Evolutionary conservation across 805 yeast species (phyloP).

Genomic region (Blastobotrys muscicola): DNA sequence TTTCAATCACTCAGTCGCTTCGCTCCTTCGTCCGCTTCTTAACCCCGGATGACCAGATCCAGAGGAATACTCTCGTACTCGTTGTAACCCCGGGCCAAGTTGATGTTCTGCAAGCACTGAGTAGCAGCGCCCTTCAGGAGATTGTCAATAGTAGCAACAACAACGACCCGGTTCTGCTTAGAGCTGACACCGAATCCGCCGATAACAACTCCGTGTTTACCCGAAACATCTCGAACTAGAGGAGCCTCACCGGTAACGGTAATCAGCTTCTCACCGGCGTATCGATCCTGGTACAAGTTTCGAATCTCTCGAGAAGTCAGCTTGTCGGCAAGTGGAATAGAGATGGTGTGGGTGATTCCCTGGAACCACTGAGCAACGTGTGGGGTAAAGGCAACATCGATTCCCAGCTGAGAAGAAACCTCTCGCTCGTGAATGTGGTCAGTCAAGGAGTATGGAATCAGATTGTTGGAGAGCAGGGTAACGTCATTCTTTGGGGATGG

Average conservation of each 20-base stretch:
- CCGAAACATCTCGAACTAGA: conserved; percentile 79
- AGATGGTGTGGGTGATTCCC: conserved; percentile 88
- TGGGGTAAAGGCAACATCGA: conserved; percentile 80
- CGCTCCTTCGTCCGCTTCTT: background rate
- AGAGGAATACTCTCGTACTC: conserved; percentile 92
- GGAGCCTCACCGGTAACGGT: conserved; percentile 89
- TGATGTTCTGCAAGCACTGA: conserved; percentile 94
- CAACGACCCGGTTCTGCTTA: conserved; percentile 79
- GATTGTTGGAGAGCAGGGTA: conserved; percentile 61
- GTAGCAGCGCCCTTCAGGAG: conserved; percentile 97
- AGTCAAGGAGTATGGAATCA: conserved; percentile 91
- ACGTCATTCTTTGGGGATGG: conserved; percentile 94
- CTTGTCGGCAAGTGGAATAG: conserved; percentile 67
- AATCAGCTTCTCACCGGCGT: conserved; percentile 76
- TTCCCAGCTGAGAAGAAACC: conserved; percentile 71
- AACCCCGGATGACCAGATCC: conserved; percentile 21
- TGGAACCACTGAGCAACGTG: conserved; percentile 99
- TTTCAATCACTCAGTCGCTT: too few species aligned
- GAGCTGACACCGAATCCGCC: conserved; percentile 95
- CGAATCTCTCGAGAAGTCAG: conserved; percentile 76
- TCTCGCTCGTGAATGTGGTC: conserved; percentile 97
- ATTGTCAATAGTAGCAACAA: conserved; percentile 93
- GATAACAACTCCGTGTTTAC: conserved; percentile 88
- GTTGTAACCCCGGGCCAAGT: conserved; percentile 78
- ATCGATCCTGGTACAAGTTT: conserved; percentile 77